Evolutionary conservation across 2,329 filamentous ascomycete species (phyloP).

Genomic region (Colletotrichum sublineola): DNA sequence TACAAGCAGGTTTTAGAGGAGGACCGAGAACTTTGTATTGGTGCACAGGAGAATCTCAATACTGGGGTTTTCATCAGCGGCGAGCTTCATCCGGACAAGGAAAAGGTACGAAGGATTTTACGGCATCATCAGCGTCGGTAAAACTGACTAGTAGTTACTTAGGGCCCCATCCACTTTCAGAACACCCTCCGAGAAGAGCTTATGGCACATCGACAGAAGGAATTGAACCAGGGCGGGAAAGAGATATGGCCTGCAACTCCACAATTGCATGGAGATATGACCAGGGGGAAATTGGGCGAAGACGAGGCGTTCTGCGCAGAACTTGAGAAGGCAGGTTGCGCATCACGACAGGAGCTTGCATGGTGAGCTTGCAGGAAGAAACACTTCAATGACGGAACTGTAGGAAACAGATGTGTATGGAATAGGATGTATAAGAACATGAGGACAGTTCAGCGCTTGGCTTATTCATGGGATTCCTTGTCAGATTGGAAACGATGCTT

Average conservation of each 20-base stretch:
- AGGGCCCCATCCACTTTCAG: conserved; percentile 62
- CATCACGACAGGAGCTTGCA: conserved; percentile 39
- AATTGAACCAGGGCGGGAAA: conserved; percentile 44
- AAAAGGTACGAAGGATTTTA: conserved; percentile 51
- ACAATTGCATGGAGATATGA: conserved; percentile 44
- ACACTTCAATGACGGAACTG: background rate
- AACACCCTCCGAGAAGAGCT: conserved; percentile 46
- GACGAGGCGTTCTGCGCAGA: conserved; percentile 48
- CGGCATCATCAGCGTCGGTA: too few relatives aligned
- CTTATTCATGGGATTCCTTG: background rate
- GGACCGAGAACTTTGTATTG: conserved; percentile 64
- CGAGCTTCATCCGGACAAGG: conserved; percentile 65
- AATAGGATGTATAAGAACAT: conserved; percentile 2
- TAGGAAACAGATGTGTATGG: background rate
- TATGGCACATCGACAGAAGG: conserved; percentile 46
- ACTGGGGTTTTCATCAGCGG: conserved; percentile 65
- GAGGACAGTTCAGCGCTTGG: background rate
- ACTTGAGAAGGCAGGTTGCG: conserved; percentile 43
- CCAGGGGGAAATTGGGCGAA: conserved; percentile 46
- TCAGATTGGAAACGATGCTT: background rate
- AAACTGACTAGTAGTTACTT: conserved; percentile 40
- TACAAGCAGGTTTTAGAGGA: conserved; percentile 66
- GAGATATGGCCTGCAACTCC: conserved; percentile 51
- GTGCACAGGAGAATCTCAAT: conserved; percentile 64
- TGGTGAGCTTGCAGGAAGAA: conserved; percentile 32